Evolutionary conservation across 225 moss, liverwort and hornwort genomes (phyloP).

Genomic region (Physcomitrellopsis africana): DNA sequence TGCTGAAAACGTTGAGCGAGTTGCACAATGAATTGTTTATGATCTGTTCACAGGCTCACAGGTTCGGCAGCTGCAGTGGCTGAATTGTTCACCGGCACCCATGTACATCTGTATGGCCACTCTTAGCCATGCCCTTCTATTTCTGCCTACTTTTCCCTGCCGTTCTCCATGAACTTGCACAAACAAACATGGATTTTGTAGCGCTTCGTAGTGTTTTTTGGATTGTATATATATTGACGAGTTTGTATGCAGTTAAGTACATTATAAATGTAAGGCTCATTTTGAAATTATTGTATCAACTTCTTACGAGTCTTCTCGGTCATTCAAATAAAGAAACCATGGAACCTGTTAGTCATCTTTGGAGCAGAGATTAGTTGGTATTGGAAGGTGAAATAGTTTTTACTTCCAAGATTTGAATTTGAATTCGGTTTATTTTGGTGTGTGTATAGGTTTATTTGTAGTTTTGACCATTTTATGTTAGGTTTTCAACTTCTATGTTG

Average conservation of each 20-base stretch:
- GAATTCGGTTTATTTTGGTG: too few relatives aligned
- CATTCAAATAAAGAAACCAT: too few relatives aligned
- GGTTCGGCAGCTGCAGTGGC: constrained; percentile 9
- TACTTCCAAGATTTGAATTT: too few relatives aligned
- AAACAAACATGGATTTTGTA: neutral
- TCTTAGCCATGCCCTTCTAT: neutral
- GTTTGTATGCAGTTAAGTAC: neutral
- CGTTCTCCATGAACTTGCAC: constrained; percentile 2
- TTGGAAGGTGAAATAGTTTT: too few relatives aligned
- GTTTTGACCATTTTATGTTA: too few relatives aligned
- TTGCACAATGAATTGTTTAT: neutral
- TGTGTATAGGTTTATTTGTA: too few relatives aligned
- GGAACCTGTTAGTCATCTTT: too few relatives aligned
- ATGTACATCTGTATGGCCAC: constrained; percentile 13
- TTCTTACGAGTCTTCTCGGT: too few relatives aligned
- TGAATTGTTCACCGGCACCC: neutral
- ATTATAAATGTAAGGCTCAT: neutral
- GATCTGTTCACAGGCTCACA: neutral
- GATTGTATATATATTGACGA: neutral
- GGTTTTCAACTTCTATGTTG: too few relatives aligned
- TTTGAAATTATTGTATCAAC: too few relatives aligned
- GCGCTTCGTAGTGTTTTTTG: neutral
- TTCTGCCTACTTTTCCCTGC: neutral
- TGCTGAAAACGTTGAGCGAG: constrained; percentile 16
- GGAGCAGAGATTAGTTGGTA: too few relatives aligned